These are phyloP conservation scores for Trifolium dubium DNA, from an alignment of 306 rosid genomes.

Conservation along the genomic window DNA sequence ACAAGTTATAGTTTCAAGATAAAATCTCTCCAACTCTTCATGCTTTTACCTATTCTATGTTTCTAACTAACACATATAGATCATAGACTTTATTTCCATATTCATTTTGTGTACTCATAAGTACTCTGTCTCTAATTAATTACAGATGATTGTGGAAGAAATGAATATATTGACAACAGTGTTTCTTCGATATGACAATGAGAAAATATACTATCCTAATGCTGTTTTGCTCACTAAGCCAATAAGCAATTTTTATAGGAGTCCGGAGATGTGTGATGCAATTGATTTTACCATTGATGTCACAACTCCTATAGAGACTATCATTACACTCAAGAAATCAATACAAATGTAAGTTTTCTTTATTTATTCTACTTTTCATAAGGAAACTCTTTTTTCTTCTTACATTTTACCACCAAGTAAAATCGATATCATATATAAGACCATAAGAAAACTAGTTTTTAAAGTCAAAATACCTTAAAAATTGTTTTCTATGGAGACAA, in stretches of 20 bases:
- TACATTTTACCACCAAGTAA: neutral
- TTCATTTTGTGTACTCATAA: no score
- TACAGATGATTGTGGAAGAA: slow-evolving; percentile 63
- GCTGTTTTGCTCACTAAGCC: slow-evolving; percentile 56
- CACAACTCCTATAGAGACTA: slow-evolving; percentile 55
- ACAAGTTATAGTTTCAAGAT: no score
- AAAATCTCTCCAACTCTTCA: neutral
- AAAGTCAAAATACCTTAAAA: no score
- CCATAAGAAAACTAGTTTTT: no score
- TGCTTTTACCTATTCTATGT: neutral
- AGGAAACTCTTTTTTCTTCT: neutral
- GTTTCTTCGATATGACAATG: slow-evolving; percentile 62
- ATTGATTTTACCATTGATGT: slow-evolving; percentile 53
- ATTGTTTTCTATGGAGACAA: no score
- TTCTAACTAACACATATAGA: no score
- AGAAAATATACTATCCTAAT: slow-evolving; percentile 61
- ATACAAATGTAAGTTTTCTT: slow-evolving; percentile 51
- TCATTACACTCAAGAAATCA: slow-evolving; percentile 58
- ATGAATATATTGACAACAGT: slow-evolving; percentile 65
- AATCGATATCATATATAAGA: no score
- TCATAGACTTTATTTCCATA: neutral
- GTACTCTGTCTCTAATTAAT: neutral
- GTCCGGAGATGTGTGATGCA: slow-evolving; percentile 59
- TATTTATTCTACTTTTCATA: neutral
- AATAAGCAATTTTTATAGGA: slow-evolving; percentile 60